Conservation (phyloP, 2,329 filamentous ascomycete genomes). For the Pseudopithomyces chartarum region DNA sequence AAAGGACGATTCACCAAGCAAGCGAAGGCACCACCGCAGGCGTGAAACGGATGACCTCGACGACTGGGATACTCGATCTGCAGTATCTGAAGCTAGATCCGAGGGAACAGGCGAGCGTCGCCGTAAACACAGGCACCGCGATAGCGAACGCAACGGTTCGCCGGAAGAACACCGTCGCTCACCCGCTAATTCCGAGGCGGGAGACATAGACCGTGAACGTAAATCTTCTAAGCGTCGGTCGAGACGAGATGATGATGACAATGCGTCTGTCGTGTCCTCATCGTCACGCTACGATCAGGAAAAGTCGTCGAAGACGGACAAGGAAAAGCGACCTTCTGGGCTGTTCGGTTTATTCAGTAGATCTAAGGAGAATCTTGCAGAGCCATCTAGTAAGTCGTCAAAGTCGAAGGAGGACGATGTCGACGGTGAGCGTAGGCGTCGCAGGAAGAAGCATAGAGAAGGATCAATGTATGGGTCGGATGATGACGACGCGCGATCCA, state of each 20-base stretch:
- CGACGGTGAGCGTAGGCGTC: conserved; percentile 49
- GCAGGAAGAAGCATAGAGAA: conserved; percentile 51
- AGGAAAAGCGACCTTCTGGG: conserved; percentile 53
- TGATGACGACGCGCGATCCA: conserved; percentile 44
- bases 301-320: conserved; percentile 37
- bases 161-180: conserved; percentile 35
- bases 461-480: conserved; percentile 47
- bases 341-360: conserved; percentile 55
- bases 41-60: conserved; percentile 42
- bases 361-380: conserved; percentile 45
- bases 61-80: conserved; percentile 48
- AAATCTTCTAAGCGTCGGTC: conserved; percentile 48
- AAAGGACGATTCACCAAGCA: conserved; percentile 31
- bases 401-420: conserved; percentile 46
- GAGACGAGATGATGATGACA: conserved; percentile 51
- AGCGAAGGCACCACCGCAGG: conserved; percentile 41
- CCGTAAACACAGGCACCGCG: conserved; percentile 38
- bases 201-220: conserved; percentile 44
- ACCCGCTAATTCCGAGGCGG: conserved; percentile 47
- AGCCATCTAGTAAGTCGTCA: conserved; percentile 39
- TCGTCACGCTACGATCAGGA: conserved; percentile 49
- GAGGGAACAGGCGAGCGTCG: conserved; percentile 42
- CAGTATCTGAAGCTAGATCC: conserved; percentile 43
- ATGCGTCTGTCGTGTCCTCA: conserved; percentile 47
- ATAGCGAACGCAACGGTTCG: conserved; percentile 40